These are phyloP conservation scores for Carex arenaria DNA, from an alignment of 202 grass and related monocot species.

Conservation along the genomic window DNA sequence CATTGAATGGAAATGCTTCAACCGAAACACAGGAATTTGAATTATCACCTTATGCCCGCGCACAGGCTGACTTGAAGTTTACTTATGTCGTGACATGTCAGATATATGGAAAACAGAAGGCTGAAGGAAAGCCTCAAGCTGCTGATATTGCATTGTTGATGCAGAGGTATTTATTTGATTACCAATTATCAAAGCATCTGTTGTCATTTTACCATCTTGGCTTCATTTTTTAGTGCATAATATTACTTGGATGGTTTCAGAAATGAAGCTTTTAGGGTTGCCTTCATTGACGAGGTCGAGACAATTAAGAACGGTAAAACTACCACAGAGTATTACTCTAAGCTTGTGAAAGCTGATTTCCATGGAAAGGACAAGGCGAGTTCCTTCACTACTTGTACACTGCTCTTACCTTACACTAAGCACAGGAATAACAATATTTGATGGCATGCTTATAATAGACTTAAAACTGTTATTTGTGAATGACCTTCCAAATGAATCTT, in stretches of 20 bases:
- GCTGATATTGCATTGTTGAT: constrained; percentile 82
- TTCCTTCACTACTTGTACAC: neutral
- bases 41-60: constrained; percentile 67
- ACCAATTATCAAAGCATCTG: constrained; percentile 9
- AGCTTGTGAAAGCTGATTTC: constrained; percentile 91
- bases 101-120: constrained; percentile 90
- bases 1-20: constrained; percentile 34
- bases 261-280: constrained; percentile 94
- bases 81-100: constrained; percentile 93
- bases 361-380: constrained; percentile 83
- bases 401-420: neutral
- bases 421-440: neutral
- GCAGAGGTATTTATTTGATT: constrained; percentile 59
- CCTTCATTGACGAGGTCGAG: constrained; percentile 74
- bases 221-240: constrained; percentile 9
- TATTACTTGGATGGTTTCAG: constrained; percentile 35
- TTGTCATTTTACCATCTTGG: neutral
- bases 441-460: neutral
- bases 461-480: neutral
- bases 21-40: constrained; percentile 68
- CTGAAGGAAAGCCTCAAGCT: constrained; percentile 72
- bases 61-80: constrained; percentile 89
- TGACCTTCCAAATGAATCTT: neutral
- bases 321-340: constrained; percentile 71
- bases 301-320: constrained; percentile 65